Evolutionary conservation across 352 stramenopile genomes (phyloP).

Genomic region (Pythium chondricola): DNA sequence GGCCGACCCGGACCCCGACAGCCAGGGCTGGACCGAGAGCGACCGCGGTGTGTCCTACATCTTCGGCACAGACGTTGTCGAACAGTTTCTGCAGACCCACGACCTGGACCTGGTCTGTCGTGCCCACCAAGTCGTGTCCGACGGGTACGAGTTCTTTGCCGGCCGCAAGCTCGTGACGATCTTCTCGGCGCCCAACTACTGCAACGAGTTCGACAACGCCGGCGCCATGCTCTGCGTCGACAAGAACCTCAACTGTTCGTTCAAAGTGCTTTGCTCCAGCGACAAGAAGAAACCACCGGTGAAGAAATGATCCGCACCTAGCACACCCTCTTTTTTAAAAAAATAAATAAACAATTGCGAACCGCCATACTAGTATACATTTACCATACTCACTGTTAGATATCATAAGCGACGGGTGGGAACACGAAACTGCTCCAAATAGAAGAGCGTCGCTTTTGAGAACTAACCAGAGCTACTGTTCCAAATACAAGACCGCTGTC

Average conservation of each 20-base stretch:
- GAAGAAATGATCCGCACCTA: slow-evolving; percentile 20
- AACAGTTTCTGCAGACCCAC: slow-evolving; percentile 95
- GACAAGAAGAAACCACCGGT: slow-evolving; percentile 49
- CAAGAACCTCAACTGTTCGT: slow-evolving; percentile 65
- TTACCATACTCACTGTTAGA: no score
- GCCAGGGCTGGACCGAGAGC: slow-evolving; percentile 93
- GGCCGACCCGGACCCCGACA: slow-evolving; percentile 83
- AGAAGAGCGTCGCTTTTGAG: no score
- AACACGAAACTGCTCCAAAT: no score
- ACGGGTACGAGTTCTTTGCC: slow-evolving; percentile 99
- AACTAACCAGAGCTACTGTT: no score
- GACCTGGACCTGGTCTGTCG: slow-evolving; percentile 97
- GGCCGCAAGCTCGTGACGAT: slow-evolving; percentile 98
- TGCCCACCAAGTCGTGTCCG: slow-evolving; percentile 99
- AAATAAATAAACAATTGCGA: no score
- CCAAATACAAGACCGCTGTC: no score
- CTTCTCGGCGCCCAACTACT: slow-evolving; percentile 99
- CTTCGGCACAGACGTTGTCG: slow-evolving; percentile 97
- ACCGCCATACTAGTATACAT: no score
- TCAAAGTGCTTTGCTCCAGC: slow-evolving; percentile 76
- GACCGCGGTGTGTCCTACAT: slow-evolving; percentile 98
- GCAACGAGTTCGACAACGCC: slow-evolving; percentile 99
- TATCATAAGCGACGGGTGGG: no score
- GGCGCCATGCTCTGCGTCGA: slow-evolving; percentile 84
- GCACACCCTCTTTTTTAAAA: no score